Percentiles rank a stretch among this genome's conserved stretches.
phyloP scores from a whole-genome alignment of 2,329 filamentous ascomycete genomes.

The Zymoseptoria crescenta region DNA sequence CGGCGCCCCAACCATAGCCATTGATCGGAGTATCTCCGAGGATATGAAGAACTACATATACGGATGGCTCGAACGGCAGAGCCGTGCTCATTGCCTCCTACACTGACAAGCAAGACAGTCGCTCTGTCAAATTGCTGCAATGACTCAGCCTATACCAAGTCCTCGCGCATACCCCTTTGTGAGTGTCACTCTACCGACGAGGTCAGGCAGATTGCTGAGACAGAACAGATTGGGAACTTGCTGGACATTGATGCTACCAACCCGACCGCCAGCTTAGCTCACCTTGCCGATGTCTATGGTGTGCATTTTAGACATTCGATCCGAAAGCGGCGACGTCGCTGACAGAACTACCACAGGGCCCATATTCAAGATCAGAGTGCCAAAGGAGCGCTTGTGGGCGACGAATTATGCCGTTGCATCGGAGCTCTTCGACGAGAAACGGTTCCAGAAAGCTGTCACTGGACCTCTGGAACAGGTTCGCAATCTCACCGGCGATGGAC shows the following conservation, averaged over 20 bases:
- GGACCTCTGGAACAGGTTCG: slow-evolving; percentile 49
- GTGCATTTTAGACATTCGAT: not conserved
- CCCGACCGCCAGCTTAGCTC: slow-evolving; percentile 49
- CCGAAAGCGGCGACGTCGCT: not conserved
- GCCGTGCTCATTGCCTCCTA: not conserved
- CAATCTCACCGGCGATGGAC: slow-evolving; percentile 54
- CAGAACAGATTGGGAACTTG: slow-evolving; percentile 49
- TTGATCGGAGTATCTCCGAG: not conserved
- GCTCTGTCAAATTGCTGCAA: slow-evolving; percentile 28
- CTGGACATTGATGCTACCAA: slow-evolving; percentile 53
- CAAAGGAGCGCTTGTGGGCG: not conserved
- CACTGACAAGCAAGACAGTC: not conserved
- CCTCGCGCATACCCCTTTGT: not conserved
- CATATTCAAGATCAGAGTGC: not conserved
- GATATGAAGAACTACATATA: not conserved
- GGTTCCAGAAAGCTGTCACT: slow-evolving; percentile 52
- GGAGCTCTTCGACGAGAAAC: slow-evolving; percentile 34
- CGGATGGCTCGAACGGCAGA: not conserved
- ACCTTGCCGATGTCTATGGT: slow-evolving; percentile 28
- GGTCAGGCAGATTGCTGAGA: not conserved
- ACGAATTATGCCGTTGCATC: slow-evolving; percentile 26
- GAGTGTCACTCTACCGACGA: not conserved
- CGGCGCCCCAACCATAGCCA: not conserved
- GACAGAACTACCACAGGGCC: not conserved
- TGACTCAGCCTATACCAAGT: slow-evolving; percentile 27